These are phyloP conservation scores for Solanum hybrid DNA, from an alignment of 305 asterid species.

Conservation along the genomic window DNA sequence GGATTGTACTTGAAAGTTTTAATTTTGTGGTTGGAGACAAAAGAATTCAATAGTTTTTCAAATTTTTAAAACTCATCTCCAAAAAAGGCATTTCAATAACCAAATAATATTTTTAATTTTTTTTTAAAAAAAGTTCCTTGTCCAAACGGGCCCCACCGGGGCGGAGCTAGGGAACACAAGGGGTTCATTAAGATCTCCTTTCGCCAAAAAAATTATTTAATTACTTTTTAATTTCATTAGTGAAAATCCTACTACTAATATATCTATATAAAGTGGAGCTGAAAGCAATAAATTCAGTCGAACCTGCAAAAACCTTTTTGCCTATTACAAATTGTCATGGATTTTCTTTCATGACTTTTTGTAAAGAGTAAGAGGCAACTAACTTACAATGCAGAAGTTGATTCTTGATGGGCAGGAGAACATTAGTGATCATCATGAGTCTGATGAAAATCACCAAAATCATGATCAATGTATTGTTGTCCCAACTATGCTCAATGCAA, in stretches of 20 bases:
- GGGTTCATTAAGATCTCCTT: background rate
- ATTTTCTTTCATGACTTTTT: background rate
- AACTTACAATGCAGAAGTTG: constrained; percentile 13
- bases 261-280: background rate
- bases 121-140: background rate
- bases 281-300: background rate
- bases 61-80: background rate
- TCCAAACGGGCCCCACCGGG: background rate
- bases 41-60: background rate
- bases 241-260: background rate
- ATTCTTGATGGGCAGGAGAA: constrained; percentile 19
- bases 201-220: background rate
- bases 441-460: constrained; percentile 14
- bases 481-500: constrained; percentile 25
- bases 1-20: too few species aligned
- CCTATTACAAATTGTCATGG: background rate
- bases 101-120: background rate
- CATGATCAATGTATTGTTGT: constrained; percentile 25
- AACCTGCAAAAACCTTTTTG: background rate
- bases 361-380: background rate
- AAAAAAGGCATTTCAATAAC: background rate
- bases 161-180: background rate
- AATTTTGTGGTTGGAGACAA: background rate
- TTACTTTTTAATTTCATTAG: background rate
- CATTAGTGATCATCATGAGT: constrained; percentile 3